These are phyloP conservation scores for Penicillium sp. DNA, from an alignment of 2,329 filamentous ascomycete species.

Conservation along the genomic window DNA sequence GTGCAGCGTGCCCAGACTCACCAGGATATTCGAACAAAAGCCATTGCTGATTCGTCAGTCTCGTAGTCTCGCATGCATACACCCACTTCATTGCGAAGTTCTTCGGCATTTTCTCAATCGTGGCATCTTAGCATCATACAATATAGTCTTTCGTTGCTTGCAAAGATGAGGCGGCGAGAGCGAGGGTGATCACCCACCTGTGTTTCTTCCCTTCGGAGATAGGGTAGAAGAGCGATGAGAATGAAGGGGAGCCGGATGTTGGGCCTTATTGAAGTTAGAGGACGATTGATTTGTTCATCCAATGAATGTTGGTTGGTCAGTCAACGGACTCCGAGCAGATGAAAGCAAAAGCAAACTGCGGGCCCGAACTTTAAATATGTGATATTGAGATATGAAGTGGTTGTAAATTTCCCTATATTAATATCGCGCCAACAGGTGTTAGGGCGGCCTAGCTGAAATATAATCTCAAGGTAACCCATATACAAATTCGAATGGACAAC, in stretches of 20 bases:
- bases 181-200: background rate
- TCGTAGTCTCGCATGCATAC: background rate
- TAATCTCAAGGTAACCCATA: background rate
- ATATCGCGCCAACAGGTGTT: background rate
- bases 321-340: background rate
- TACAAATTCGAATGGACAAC: background rate
- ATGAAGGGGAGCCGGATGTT: background rate
- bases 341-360: background rate
- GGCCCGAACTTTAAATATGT: background rate
- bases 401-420: background rate
- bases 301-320: background rate
- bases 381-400: background rate
- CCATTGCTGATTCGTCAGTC: background rate
- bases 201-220: background rate
- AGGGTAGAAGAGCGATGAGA: background rate
- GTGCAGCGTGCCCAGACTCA: background rate
- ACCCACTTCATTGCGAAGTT: too few relatives aligned
- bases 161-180: background rate
- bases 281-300: background rate
- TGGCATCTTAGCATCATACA: background rate
- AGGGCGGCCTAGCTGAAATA: background rate
- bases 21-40: background rate
- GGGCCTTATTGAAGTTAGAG: background rate
- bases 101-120: background rate
- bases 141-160: background rate